A percentile compares a stretch with the other conserved stretches of the same genome.
Conservation (phyloP, 176 grass and related monocot species). For the Dactylis glomerata region DNA sequence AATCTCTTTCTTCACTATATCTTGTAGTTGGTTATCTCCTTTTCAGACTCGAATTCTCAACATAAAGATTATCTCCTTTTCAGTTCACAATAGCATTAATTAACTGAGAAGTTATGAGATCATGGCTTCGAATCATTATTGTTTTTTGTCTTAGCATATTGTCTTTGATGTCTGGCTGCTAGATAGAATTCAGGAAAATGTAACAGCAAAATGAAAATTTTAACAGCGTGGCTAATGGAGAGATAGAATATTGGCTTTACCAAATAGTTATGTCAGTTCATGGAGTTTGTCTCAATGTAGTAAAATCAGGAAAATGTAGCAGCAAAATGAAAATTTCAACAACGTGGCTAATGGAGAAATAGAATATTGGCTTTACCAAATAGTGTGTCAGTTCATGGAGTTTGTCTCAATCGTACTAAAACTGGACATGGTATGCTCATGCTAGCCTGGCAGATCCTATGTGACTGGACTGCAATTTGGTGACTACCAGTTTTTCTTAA, state of each 20-base stretch:
- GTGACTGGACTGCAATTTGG: background rate
- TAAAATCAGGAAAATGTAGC: background rate
- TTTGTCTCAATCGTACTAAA: background rate
- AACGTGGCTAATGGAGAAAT: background rate
- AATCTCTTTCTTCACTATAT: background rate
- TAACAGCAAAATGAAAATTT: too few relatives aligned
- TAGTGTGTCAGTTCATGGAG: background rate
- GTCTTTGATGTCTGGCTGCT: constrained; percentile 6
- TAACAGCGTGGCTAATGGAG: too few relatives aligned
- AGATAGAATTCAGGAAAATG: too few relatives aligned
- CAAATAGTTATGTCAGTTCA: too few relatives aligned
- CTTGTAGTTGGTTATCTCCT: background rate
- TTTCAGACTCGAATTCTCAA: too few relatives aligned
- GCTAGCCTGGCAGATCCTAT: background rate
- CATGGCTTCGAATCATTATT: background rate
- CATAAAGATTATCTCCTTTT: too few relatives aligned
- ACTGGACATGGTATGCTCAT: background rate
- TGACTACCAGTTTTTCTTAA: background rate
- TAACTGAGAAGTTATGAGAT: background rate
- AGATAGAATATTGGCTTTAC: too few relatives aligned
- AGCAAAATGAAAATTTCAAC: background rate
- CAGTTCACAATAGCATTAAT: background rate
- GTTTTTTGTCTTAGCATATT: background rate
- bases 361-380: too few relatives aligned
- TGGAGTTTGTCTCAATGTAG: too few relatives aligned